phyloP scores from a whole-genome alignment of 192 early-diverging fungal species.

The Podila horticola region DNA sequence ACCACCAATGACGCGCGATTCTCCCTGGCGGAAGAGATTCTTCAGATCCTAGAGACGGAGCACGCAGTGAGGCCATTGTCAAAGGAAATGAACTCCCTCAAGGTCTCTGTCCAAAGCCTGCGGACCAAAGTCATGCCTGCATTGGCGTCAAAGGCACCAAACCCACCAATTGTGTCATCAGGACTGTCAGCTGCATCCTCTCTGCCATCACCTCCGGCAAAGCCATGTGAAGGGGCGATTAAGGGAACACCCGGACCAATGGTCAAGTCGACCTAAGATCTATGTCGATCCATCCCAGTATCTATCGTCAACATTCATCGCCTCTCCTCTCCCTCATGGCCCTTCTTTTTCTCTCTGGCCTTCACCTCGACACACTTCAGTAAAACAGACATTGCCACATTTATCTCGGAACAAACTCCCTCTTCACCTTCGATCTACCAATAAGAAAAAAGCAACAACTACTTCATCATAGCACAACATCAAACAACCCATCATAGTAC shows the following conservation, averaged over 20 bases:
- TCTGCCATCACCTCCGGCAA: background rate
- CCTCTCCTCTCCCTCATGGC: too few species aligned
- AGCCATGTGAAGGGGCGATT: background rate
- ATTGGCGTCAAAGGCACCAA: background rate
- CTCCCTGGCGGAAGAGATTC: background rate
- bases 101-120: background rate
- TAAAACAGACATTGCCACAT: too few species aligned
- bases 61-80: background rate
- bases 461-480: too few species aligned
- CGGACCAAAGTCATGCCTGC: background rate
- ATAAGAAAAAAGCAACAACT: too few species aligned
- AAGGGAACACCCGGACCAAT: background rate
- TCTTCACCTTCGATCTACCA: background rate
- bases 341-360: background rate
- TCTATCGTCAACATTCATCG: too few species aligned
- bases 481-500: background rate
- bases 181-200: background rate
- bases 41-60: background rate
- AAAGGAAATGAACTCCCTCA: background rate
- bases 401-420: background rate
- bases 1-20: background rate
- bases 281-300: too few species aligned
- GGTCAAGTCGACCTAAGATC: slow-evolving; percentile 1
- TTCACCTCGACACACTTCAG: background rate
- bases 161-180: background rate